phyloP scores from a whole-genome alignment of 495 filamentous ascomycete genomes.

The Amphirosellinia nigrospora region DNA sequence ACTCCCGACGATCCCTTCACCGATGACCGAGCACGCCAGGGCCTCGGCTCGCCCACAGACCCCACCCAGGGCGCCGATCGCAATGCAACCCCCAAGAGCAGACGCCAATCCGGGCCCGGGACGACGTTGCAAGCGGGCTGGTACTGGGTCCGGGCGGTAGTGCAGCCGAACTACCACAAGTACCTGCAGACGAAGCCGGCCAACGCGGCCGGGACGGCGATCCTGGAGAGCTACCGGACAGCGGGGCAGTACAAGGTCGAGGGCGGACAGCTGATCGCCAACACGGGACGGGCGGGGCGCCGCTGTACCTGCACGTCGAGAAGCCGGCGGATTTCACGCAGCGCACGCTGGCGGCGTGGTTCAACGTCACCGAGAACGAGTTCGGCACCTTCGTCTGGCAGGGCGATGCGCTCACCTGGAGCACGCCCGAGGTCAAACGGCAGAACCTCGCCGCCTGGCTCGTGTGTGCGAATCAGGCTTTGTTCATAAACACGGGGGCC shows the following conservation, averaged over 20 bases:
- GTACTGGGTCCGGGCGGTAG: slow-evolving; percentile 67
- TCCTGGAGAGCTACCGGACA: slow-evolving; percentile 59
- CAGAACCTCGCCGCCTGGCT: slow-evolving; percentile 65
- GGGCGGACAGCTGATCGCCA: slow-evolving; percentile 62
- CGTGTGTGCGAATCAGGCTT: slow-evolving; percentile 57
- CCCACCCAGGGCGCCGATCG: not conserved
- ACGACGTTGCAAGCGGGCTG: slow-evolving; percentile 55
- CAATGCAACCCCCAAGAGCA: not conserved
- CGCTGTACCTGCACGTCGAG: slow-evolving; percentile 55
- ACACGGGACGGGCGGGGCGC: slow-evolving; percentile 45
- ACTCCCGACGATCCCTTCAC: slow-evolving; percentile 15
- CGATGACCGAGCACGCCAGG: not conserved
- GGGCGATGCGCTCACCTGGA: slow-evolving; percentile 64
- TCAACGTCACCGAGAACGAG: slow-evolving; percentile 57
- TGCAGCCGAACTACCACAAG: slow-evolving; percentile 65
- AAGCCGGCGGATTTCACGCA: slow-evolving; percentile 55
- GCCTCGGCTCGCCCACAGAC: not conserved
- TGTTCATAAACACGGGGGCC: slow-evolving; percentile 65
- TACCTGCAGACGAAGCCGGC: slow-evolving; percentile 65
- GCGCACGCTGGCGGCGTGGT: slow-evolving; percentile 55
- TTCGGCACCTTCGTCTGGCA: slow-evolving; percentile 63
- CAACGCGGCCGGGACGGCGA: slow-evolving; percentile 53
- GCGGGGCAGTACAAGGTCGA: slow-evolving; percentile 66
- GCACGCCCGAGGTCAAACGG: slow-evolving; percentile 50
- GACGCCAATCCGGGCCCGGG: slow-evolving; percentile 28